A percentile compares a stretch with the other conserved stretches of the same genome.
phyloP scores from a whole-genome alignment of 768 basidiomycete species.

The Hygrocybe coccinea region DNA sequence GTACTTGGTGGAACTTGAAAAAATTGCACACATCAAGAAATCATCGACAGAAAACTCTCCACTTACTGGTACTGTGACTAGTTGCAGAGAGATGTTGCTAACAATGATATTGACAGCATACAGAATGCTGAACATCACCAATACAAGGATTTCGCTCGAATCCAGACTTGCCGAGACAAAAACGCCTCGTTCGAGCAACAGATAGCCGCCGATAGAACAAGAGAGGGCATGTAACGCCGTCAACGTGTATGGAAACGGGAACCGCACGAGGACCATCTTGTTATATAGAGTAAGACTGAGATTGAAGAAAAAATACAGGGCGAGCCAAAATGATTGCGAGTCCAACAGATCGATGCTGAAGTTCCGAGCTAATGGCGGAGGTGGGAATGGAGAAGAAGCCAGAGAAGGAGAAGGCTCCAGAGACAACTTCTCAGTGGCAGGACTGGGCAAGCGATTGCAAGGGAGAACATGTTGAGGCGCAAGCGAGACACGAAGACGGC shows the following conservation, averaged over 20 bases:
- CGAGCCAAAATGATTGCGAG: constrained; percentile 38
- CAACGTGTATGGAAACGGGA: constrained; percentile 94
- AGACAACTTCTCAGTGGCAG: neutral
- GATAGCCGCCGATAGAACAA: constrained; percentile 73
- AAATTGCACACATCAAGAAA: neutral
- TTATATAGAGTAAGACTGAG: constrained; percentile 91
- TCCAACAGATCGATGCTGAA: neutral
- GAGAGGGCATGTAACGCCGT: constrained; percentile 89
- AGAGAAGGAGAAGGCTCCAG: neutral
- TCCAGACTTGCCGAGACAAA: constrained; percentile 57
- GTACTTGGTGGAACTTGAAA: constrained; percentile 89
- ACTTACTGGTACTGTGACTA: constrained; percentile 87
- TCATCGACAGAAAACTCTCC: neutral
- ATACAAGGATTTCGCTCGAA: constrained; percentile 52
- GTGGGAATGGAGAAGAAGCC: neutral
- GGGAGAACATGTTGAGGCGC: neutral
- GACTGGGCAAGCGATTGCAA: neutral
- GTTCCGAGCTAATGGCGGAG: neutral
- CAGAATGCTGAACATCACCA: constrained; percentile 79
- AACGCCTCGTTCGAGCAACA: constrained; percentile 48
- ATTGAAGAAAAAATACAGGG: constrained; percentile 86
- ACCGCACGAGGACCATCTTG: constrained; percentile 85
- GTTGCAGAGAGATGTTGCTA: constrained; percentile 82
- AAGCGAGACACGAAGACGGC: neutral
- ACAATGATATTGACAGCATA: constrained; percentile 95